Evolutionary conservation across 805 yeast genomes (phyloP).

Genomic region (Komagataella mondaviorum): DNA sequence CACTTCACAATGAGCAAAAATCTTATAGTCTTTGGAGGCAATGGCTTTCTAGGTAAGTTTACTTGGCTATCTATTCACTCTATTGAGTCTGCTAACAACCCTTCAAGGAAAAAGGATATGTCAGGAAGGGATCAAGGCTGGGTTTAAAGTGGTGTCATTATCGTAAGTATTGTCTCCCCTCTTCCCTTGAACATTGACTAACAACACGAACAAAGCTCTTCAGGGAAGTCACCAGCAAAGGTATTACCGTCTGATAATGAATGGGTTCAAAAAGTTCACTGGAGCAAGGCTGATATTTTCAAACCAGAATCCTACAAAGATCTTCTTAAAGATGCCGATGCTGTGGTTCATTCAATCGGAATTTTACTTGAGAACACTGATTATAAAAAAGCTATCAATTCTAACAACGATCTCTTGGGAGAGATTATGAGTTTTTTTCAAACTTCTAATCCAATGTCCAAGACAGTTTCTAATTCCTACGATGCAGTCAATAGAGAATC

Average conservation of each 20-base stretch:
- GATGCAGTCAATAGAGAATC: conserved; percentile 57
- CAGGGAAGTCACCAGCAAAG: conserved; percentile 35
- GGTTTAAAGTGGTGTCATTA: conserved; percentile 57
- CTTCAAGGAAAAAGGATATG: conserved; percentile 48
- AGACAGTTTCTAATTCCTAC: conserved; percentile 31
- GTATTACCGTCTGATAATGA: conserved; percentile 14
- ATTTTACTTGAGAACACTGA: conserved; percentile 52
- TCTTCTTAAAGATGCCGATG: conserved; percentile 32
- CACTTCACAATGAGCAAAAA: background rate
- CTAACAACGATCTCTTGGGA: conserved; percentile 13
- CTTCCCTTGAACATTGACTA: conserved; percentile 1
- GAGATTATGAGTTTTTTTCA: conserved; percentile 25
- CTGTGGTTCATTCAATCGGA: conserved; percentile 80
- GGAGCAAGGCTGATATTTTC: conserved; percentile 61
- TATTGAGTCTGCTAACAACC: background rate
- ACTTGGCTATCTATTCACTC: too few species aligned
- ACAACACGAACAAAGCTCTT: conserved; percentile 18
- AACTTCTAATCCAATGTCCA: conserved; percentile 52
- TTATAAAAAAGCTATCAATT: conserved; percentile 44
- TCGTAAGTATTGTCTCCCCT: conserved; percentile 16
- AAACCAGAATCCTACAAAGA: conserved; percentile 42
- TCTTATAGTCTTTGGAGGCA: conserved; percentile 71
- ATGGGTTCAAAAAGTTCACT: conserved; percentile 48
- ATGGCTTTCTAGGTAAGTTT: conserved; percentile 53
- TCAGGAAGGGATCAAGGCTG: conserved; percentile 47